Conservation (phyloP, 1,284 basidiomycete genomes). For the Leccinum fallax region DNA sequence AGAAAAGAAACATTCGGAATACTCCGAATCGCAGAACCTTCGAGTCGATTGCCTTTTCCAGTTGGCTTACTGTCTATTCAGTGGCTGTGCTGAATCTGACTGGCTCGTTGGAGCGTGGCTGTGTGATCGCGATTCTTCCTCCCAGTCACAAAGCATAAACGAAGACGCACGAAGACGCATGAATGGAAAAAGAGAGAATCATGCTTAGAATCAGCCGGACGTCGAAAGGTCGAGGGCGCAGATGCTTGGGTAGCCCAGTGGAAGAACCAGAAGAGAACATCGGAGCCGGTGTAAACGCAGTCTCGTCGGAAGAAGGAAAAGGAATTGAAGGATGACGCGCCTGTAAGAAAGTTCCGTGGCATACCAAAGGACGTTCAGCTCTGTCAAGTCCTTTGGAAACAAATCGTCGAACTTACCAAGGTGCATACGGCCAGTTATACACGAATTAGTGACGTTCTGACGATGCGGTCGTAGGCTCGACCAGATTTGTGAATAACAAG, state of each 20-base stretch:
- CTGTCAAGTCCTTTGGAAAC: constrained; percentile 98
- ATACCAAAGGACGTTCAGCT: constrained; percentile 90
- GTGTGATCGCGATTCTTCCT: too few relatives aligned
- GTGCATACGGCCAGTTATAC: constrained; percentile 43
- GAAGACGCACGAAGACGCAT: too few relatives aligned
- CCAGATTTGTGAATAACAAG: constrained; percentile 54
- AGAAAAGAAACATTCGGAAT: too few relatives aligned
- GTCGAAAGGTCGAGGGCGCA: too few relatives aligned
- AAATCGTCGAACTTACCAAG: constrained; percentile 95
- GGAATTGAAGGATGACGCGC: constrained; percentile 48
- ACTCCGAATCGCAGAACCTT: too few relatives aligned
- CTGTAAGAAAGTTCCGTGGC: constrained; percentile 78
- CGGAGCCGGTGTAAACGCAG: constrained; percentile 35
- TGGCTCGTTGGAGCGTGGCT: too few relatives aligned
- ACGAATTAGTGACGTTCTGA: background rate
- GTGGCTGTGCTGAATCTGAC: too few relatives aligned
- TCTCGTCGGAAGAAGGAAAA: constrained; percentile 36
- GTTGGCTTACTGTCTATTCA: too few relatives aligned
- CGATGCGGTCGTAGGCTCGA: constrained; percentile 65
- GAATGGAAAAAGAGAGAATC: too few relatives aligned
- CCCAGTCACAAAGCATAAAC: too few relatives aligned
- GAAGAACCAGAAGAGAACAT: constrained; percentile 36
- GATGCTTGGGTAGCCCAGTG: constrained; percentile 22
- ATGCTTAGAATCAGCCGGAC: too few relatives aligned
- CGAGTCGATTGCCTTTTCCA: too few relatives aligned